Base-by-base conservation (phyloP, 306 rosid genomes). In the Geum urbanum region DNA sequence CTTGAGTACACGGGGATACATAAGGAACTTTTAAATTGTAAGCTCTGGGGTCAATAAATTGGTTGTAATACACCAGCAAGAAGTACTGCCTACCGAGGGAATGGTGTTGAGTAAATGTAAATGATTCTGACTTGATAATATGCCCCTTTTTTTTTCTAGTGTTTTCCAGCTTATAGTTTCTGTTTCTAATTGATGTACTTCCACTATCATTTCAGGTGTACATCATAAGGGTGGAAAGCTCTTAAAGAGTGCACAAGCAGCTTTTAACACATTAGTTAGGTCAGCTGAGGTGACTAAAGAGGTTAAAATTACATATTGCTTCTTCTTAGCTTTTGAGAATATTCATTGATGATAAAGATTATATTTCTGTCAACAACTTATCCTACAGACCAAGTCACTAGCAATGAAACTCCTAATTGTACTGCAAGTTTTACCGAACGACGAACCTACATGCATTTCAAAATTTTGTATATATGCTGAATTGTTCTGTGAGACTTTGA, bases 211-310 rank as follows among this genome's bases (percentile, higher is more conserved):
- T 66, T 78, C 77, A 87, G 91, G 90, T 86, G 47, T 78, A 82
- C 85, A 85, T 90, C 62, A 15, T 84, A 47, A 82, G 92, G 76
- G 88, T 73, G 78, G 84, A 82, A 32, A 41, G 74, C 70, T 59
- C 82, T 68, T 35, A 69, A 63, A 60, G 70, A 79, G 60, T 77
- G 57, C 63, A 32, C 37, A 44, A 61, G 54, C 13, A 66, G 46
- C 50, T 69, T 49, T 16, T 5, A 8, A 59, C 60, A 61, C 73
- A 66, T 63, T 52, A 52, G 68, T 70, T 24, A 51, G 68, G 39
- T 62, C 67, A 73, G 63, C 72, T 7, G 61, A 72, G 87, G 89
- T 81, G 76, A 49, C 8, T 24, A 14, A 57, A 12, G 8, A 8
- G 22, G 63, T 54, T 8, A 15, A 41, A 4, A 20, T 20, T 69